Evolutionary conservation across 2,329 filamentous ascomycete species (phyloP).

Genomic region (Scolecobasidium constrictum): DNA sequence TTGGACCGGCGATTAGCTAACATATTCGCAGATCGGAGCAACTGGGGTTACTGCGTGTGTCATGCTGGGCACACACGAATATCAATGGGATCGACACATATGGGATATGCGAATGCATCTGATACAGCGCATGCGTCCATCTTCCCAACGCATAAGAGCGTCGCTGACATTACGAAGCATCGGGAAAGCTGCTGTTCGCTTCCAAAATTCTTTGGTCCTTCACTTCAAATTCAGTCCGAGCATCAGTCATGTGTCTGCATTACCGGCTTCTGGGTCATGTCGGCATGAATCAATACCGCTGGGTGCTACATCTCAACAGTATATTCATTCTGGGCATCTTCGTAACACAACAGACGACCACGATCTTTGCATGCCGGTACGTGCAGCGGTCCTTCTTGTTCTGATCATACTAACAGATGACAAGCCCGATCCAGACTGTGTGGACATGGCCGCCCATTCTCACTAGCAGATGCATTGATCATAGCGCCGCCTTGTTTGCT

Average conservation of each 20-base stretch:
- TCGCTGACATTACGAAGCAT: background rate
- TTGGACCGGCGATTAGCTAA: background rate
- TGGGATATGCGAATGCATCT: background rate
- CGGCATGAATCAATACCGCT: slow-evolving; percentile 26
- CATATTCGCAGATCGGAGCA: background rate
- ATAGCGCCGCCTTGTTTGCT: slow-evolving; percentile 1
- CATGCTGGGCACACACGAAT: slow-evolving; percentile 1
- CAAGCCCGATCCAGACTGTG: too few species aligned
- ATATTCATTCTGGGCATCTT: slow-evolving; percentile 26
- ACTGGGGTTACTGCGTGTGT: background rate
- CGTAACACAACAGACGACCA: slow-evolving; percentile 21
- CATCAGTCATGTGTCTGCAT: slow-evolving; percentile 36
- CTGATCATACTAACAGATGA: too few species aligned
- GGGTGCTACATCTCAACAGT: slow-evolving; percentile 28
- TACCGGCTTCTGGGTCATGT: slow-evolving; percentile 32
- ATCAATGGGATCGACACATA: background rate
- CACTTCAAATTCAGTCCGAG: slow-evolving; percentile 31
- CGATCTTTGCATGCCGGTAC: background rate
- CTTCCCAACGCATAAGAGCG: too few species aligned
- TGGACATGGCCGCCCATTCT: too few species aligned
- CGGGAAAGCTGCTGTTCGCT: slow-evolving; percentile 19
- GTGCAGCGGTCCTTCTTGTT: background rate
- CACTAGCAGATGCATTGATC: too few species aligned
- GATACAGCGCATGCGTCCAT: too few species aligned
- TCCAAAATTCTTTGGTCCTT: slow-evolving; percentile 31